Conservation (phyloP, 768 basidiomycete genomes). For the Auriscalpium orientale region DNA sequence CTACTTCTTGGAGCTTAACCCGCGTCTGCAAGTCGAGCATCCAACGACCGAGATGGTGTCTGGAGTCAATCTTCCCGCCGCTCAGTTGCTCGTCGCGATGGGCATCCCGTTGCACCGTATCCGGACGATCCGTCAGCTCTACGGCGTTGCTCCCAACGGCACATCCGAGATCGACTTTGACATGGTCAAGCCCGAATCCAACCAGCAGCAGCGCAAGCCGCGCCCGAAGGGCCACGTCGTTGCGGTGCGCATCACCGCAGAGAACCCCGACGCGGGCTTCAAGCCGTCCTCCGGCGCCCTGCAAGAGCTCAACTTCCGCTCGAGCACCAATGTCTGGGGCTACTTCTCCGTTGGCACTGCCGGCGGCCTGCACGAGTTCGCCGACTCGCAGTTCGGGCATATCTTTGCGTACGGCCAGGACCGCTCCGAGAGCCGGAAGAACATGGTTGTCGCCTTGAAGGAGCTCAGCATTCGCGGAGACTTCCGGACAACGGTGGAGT, state of each 20-base stretch:
- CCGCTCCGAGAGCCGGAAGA: constrained; percentile 90
- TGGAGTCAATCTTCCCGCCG: constrained; percentile 95
- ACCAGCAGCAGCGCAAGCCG: constrained; percentile 87
- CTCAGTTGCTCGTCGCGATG: constrained; percentile 97
- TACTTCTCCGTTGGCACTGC: constrained; percentile 97
- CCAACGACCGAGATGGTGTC: constrained; percentile 99
- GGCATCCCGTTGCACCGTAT: constrained; percentile 94
- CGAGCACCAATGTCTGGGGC: constrained; percentile 99
- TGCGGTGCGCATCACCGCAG: constrained; percentile 97
- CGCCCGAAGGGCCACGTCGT: constrained; percentile 97
- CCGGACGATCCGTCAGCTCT: constrained; percentile 90
- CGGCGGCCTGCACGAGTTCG: constrained; percentile 97
- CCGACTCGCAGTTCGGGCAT: constrained; percentile 98
- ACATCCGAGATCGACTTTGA: constrained; percentile 96
- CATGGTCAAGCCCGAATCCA: constrained; percentile 82
- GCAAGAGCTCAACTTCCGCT: constrained; percentile 98
- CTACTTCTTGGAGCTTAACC: constrained; percentile 97
- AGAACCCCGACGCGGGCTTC: constrained; percentile 99
- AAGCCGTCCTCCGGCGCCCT: constrained; percentile 96
- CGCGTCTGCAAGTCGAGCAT: constrained; percentile 98
- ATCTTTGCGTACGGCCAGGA: constrained; percentile 99
- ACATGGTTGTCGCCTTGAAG: constrained; percentile 98
- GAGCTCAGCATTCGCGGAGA: constrained; percentile 98
- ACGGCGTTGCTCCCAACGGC: constrained; percentile 87
- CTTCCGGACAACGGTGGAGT: constrained; percentile 97